A percentile compares a stretch with the other conserved stretches of the same genome.
These are phyloP conservation scores for Colletotrichum incanum DNA, from an alignment of 2,329 filamentous ascomycete genomes.

Conservation along the genomic window DNA sequence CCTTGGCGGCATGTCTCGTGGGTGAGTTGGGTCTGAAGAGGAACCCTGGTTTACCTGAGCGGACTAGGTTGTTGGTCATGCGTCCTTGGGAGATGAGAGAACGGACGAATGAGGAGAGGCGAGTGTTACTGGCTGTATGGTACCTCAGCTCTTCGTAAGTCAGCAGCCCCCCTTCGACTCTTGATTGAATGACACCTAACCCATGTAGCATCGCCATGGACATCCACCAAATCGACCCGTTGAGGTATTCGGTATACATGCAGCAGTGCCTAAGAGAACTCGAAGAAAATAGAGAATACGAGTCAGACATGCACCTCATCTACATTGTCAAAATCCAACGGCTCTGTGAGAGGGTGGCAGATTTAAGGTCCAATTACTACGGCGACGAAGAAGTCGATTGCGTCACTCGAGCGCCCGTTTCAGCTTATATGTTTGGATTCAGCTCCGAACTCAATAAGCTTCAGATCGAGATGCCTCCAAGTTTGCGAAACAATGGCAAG, in stretches of 20 bases:
- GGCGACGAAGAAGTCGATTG: slow-evolving; percentile 52
- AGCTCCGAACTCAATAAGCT: slow-evolving; percentile 63
- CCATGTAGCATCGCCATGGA: slow-evolving; percentile 57
- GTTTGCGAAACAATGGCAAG: slow-evolving; percentile 58
- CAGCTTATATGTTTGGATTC: slow-evolving; percentile 63
- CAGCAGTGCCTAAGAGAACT: slow-evolving; percentile 66
- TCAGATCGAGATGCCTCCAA: slow-evolving; percentile 52
- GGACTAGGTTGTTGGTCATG: slow-evolving; percentile 59
- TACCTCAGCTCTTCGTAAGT: slow-evolving; percentile 68
- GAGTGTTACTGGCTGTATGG: slow-evolving; percentile 69
- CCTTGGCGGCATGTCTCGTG: slow-evolving; percentile 63
- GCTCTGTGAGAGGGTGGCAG: slow-evolving; percentile 65
- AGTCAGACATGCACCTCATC: slow-evolving; percentile 63
- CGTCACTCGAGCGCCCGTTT: slow-evolving; percentile 58
- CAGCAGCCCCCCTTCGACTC: rapidly evolving
- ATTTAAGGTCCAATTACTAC: slow-evolving; percentile 56
- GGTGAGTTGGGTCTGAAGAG: slow-evolving; percentile 64
- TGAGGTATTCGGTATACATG: slow-evolving; percentile 68
- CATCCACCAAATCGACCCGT: slow-evolving; percentile 62
- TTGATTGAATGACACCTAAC: slow-evolving; percentile 10
- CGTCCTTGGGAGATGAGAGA: slow-evolving; percentile 55
- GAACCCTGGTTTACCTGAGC: slow-evolving; percentile 58
- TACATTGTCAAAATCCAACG: slow-evolving; percentile 66
- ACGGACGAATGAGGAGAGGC: slow-evolving; percentile 67
- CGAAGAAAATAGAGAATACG: slow-evolving; percentile 59